phyloP scores from a whole-genome alignment of 768 basidiomycete genomes.

The Arthromyces matolae region DNA sequence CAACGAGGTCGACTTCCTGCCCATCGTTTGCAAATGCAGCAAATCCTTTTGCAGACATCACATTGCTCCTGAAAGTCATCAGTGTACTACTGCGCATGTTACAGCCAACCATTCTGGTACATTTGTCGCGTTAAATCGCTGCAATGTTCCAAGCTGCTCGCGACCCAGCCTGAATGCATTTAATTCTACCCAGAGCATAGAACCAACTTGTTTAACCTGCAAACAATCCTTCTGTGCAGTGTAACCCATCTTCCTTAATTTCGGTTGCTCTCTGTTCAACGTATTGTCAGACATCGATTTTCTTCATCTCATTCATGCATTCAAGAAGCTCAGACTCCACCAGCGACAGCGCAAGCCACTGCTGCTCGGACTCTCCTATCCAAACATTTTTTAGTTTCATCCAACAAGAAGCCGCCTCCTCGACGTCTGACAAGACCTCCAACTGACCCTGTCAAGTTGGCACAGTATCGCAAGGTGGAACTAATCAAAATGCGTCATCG shows the following conservation, averaged over 20 bases:
- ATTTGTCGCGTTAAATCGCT: slow-evolving; percentile 41
- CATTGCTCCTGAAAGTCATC: slow-evolving; percentile 54
- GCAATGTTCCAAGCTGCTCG: slow-evolving; percentile 46
- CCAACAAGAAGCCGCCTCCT: slow-evolving; percentile 17
- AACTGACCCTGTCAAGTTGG: slow-evolving; percentile 50
- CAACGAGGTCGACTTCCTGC: slow-evolving; percentile 67
- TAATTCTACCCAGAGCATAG: slow-evolving; percentile 21
- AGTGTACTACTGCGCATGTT: slow-evolving; percentile 35
- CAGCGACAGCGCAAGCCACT: slow-evolving; percentile 33
- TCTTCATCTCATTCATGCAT: slow-evolving; percentile 58
- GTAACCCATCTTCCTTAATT: slow-evolving; percentile 32
- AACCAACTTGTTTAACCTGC: slow-evolving; percentile 49
- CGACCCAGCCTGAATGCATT: slow-evolving; percentile 52
- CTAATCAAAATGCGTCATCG: slow-evolving; percentile 74
- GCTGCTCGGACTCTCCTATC: slow-evolving; percentile 51
- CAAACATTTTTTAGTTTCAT: slow-evolving; percentile 42
- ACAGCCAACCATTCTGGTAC: slow-evolving; percentile 8
- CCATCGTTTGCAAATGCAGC: slow-evolving; percentile 65
- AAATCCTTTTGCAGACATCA: slow-evolving; percentile 63
- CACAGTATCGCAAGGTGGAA: slow-evolving; percentile 54
- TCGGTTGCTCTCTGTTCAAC: slow-evolving; percentile 9
- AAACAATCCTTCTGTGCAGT: slow-evolving; percentile 57
- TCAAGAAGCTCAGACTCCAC: slow-evolving; percentile 16
- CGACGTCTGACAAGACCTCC: slow-evolving; percentile 32
- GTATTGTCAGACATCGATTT: slow-evolving; percentile 57